phyloP scores from a whole-genome alignment of 352 stramenopile genomes.

The Globisporangium camurandrum region DNA sequence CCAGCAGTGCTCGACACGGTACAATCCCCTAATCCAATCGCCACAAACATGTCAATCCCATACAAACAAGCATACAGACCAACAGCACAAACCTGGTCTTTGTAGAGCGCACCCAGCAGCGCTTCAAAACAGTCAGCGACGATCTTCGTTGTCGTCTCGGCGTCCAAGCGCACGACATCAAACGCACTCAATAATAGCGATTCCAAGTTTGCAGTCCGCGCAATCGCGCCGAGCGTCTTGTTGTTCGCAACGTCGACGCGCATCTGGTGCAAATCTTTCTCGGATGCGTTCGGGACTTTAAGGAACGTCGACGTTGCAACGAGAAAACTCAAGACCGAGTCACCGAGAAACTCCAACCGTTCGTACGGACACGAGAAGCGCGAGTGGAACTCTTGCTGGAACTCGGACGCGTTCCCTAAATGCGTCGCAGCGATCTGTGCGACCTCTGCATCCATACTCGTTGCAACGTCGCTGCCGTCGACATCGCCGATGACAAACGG shows the following conservation, averaged over 20 bases:
- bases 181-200: slow-evolving; percentile 66
- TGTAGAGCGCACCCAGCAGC: slow-evolving; percentile 71
- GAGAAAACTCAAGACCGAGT: slow-evolving; percentile 79
- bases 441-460: slow-evolving; percentile 30
- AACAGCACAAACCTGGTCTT: slow-evolving; percentile 39
- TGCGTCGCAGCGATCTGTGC: slow-evolving; percentile 50
- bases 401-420: slow-evolving; percentile 40
- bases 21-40: slow-evolving; percentile 35
- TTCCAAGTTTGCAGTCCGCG: slow-evolving; percentile 67
- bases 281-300: slow-evolving; percentile 58
- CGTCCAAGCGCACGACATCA: slow-evolving; percentile 41
- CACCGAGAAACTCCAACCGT: slow-evolving; percentile 77
- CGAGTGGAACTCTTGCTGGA: slow-evolving; percentile 72
- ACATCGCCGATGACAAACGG: too few species aligned
- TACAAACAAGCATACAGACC: not conserved
- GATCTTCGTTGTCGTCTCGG: slow-evolving; percentile 63
- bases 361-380: slow-evolving; percentile 77
- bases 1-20: slow-evolving; percentile 50
- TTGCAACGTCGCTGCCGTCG: slow-evolving; percentile 7
- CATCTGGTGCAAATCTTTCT: slow-evolving; percentile 64
- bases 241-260: slow-evolving; percentile 77
- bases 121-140: slow-evolving; percentile 79
- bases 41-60: not conserved
- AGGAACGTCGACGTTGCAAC: slow-evolving; percentile 73
- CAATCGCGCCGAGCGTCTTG: slow-evolving; percentile 64